Evolutionary conservation across 148 eudicot species (phyloP), one percentile per base, ranked within the genome.

Genomic region (Heliosperma pusillum): DNA sequence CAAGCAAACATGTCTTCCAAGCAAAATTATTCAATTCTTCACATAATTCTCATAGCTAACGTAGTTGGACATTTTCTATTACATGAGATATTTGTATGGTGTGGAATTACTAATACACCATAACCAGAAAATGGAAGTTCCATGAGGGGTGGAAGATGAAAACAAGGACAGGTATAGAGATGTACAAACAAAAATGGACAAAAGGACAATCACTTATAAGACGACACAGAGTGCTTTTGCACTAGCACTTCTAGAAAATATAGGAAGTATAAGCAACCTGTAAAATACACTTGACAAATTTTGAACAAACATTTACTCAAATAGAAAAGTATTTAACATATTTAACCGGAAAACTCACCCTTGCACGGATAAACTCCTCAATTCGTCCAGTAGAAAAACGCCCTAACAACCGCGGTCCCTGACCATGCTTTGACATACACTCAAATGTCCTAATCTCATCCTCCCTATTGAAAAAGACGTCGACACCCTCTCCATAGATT

Each of bases 321-420:
- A 50, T 44, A 57, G 53, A 26, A 55, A 59, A 52, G 19, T 11
- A 72, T 27, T 22, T 10, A 21, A 21, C 13, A 67, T 42, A 55
- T 40, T 42, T 15, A 45, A 22, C 44, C 59, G 59, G 42, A 44
- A 52, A 69, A 62, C 81, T 58, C 79, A 93, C 94, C 92, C 92
- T 82, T 70, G 97, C 98, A 69, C 73, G 91, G 74, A 93, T 88
- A 74, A 89, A 93, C 84, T 93, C 98, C 82, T 93, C 98, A 80
- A 93, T 77, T 30, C 97, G 80, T 15, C 98, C 98, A 80, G 72
- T 88, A 11, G 85, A 30, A 70, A 93, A 93, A 70, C 97, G 83
- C 25, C 92, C 98, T 29, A 93, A 71, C 65, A 93, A 68, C 63
- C 87, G 80, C 11, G 98, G 98, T 1, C 98, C 98, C 69, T 85